phyloP scores from a whole-genome alignment of 2,329 filamentous ascomycete species.

The Aspergillus neotritici region DNA sequence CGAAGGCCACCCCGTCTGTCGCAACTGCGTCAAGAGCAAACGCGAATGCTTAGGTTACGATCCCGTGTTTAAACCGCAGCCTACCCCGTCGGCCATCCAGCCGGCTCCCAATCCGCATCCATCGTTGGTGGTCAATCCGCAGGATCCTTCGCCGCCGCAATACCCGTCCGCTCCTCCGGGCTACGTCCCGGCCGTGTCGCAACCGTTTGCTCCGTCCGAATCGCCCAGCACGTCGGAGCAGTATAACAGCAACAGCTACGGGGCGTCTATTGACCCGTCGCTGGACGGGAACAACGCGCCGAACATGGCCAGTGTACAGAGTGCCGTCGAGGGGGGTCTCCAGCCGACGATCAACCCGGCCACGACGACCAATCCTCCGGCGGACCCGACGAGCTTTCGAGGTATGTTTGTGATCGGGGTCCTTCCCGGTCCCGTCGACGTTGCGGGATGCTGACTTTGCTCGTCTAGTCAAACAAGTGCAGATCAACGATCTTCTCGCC shows the following conservation, averaged over 20 bases:
- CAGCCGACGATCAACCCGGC: slow-evolving; percentile 23
- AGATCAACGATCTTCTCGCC: slow-evolving; percentile 66
- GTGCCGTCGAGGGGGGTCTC: slow-evolving; percentile 24
- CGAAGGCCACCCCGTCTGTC: slow-evolving; percentile 85
- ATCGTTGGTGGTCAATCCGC: slow-evolving; percentile 37
- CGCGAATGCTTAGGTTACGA: slow-evolving; percentile 64
- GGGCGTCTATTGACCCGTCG: slow-evolving; percentile 60
- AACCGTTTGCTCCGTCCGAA: slow-evolving; percentile 37
- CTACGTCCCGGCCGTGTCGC: slow-evolving; percentile 35
- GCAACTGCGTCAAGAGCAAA: slow-evolving; percentile 64
- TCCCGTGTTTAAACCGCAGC: slow-evolving; percentile 66
- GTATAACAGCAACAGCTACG: slow-evolving; percentile 62
- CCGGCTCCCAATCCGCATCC: slow-evolving; percentile 43
- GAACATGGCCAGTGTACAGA: slow-evolving; percentile 31
- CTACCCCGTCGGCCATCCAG: slow-evolving; percentile 64
- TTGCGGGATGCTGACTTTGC: slow-evolving; percentile 36
- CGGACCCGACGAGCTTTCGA: slow-evolving; percentile 46
- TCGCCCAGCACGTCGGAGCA: slow-evolving; percentile 39
- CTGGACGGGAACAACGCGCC: slow-evolving; percentile 46
- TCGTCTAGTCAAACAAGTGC: slow-evolving; percentile 57
- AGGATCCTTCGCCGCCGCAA: slow-evolving; percentile 28
- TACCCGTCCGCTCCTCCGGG: slow-evolving; percentile 37
- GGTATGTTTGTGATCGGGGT: slow-evolving; percentile 33
- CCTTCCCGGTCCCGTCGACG: not conserved
- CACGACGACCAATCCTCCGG: slow-evolving; percentile 19